Base-by-base conservation (phyloP, 1,284 basidiomycete genomes). In the Boletus semigastroideus region DNA sequence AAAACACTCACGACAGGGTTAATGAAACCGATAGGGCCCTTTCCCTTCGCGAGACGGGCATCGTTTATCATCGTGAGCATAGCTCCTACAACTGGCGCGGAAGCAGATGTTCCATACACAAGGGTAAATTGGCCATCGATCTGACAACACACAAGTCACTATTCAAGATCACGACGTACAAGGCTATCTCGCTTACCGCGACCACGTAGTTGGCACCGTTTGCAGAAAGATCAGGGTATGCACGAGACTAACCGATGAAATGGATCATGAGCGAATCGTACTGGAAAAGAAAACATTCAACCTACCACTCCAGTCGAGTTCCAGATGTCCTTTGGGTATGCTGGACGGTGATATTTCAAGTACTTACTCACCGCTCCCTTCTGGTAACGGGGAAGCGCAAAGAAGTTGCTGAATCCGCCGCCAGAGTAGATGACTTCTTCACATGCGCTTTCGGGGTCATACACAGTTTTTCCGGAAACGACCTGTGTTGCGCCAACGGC, bases 41-140 rank as follows among this genome's bases (percentile, higher is more conserved):
- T 77, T 9, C 68, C 67, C 4, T 40, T 1, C 4, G 66, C 63
- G 25, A 78, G 56, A 22, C 75, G 69, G 2, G 74, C 74, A 59
- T 81, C 79, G 54, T 81, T 81, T 34, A 82, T 62, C 60, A 80
- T 65, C 0, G 77, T 65, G 28, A 81, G 59, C 36, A 81, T 72
- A 12, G 74, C 64, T 16, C 72, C 74, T n/a, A 77, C 55, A 3
- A 74, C 71, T 0, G 80, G 80, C 5, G 73, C n/a, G 1, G 72
- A 47, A 4, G 72, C 71, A 11, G 74, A 76, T 1, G 74, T 75
- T 36, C 74, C 75, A 44, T 55, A 71, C 2, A 71, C 67, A 8
- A 62, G 65, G 2, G 47, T 59, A 49, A 73, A 74, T 36, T 64
- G 60, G 37, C 73, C 72, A 36, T 74, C 67, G 8, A 73, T 1